Evolutionary conservation across 129 eudicot species (phyloP), one percentile per base, ranked within the genome.

Genomic region (Flaveria trinervia): DNA sequence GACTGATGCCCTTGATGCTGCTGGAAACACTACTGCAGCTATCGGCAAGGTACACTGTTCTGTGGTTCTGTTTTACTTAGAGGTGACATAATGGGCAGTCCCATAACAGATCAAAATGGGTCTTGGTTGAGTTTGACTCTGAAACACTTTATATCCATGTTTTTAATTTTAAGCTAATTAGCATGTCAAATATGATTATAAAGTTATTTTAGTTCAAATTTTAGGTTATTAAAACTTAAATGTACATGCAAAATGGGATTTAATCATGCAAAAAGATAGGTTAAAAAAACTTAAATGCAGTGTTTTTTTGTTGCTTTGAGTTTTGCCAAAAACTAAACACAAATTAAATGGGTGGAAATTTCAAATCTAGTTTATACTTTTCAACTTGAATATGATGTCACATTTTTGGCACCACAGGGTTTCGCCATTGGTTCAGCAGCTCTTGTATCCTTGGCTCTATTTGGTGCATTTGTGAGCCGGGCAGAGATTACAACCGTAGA

Each of bases 361-460:
- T 11, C 16, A 0, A 7, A 60, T 23, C 2, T 60, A 25, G 22
- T 25, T 60, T 12, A 8, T 36, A 28, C 30, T 36, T 61, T 30
- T 46, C 23, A 20, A 8, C 66, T 61, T 60, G 56, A 71, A 60
- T 55, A 17, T 68, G 48, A 77, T 77, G 69, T 39, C 57, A 0
- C 3, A 18, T 49, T 64, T 39, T 0, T 43, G 76, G 45, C 56
- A 14, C 9, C 11, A 2, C 74, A 90, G 92, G 97, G 97, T 39
- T 91, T 91, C 66, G 96, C 97, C 8, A 92, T 92, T 17, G 97
- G 97, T 28, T 92, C 97, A 64, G 97, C 97, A 23, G 97, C 95
- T 39, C 96, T 92, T 11, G 97, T 89, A 30, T 89, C 97, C 48
- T 85, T 92, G 54, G 97, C 92, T 28, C 90, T 89, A 16, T 92